phyloP scores from a whole-genome alignment of 106 monocot genomes.

The Dendrobium huoshanense region DNA sequence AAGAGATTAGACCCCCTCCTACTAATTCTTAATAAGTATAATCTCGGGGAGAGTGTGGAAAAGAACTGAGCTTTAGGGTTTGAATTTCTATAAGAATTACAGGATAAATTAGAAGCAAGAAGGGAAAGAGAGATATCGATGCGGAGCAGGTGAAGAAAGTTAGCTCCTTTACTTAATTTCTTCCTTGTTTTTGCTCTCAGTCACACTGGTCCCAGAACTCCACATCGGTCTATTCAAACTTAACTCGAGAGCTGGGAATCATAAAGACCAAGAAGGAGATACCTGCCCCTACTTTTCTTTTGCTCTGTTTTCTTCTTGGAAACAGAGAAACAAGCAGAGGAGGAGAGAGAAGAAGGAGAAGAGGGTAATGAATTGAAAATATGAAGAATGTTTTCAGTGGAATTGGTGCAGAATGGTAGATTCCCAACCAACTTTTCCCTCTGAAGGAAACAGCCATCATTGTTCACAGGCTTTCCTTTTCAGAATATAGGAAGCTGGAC shows the following conservation, averaged over 20 bases:
- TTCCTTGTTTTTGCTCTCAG: neutral
- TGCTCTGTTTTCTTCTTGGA: neutral
- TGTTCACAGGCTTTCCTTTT: conserved; percentile 26
- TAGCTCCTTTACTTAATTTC: neutral
- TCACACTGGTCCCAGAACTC: neutral
- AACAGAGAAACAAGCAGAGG: no score
- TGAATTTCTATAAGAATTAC: no score
- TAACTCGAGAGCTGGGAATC: neutral
- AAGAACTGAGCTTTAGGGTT: no score
- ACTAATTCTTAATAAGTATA: neutral
- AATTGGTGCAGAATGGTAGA: conserved; percentile 31
- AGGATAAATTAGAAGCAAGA: no score
- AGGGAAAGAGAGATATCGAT: no score
- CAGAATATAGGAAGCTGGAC: conserved; percentile 22
- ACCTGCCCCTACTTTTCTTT: neutral
- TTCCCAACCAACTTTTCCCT: conserved; percentile 66
- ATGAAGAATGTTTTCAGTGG: neutral
- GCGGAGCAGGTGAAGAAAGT: neutral
- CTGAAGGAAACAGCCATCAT: conserved; percentile 62
- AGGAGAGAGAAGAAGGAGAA: neutral
- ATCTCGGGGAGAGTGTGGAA: no score
- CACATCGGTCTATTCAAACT: neutral
- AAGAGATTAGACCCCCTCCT: neutral
- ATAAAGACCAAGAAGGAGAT: neutral
- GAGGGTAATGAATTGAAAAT: conserved; percentile 12